A percentile compares a stretch with the other conserved stretches of the same genome.
phyloP scores from a whole-genome alignment of 2,329 filamentous ascomycete species.

The Aspergillus unguis region DNA sequence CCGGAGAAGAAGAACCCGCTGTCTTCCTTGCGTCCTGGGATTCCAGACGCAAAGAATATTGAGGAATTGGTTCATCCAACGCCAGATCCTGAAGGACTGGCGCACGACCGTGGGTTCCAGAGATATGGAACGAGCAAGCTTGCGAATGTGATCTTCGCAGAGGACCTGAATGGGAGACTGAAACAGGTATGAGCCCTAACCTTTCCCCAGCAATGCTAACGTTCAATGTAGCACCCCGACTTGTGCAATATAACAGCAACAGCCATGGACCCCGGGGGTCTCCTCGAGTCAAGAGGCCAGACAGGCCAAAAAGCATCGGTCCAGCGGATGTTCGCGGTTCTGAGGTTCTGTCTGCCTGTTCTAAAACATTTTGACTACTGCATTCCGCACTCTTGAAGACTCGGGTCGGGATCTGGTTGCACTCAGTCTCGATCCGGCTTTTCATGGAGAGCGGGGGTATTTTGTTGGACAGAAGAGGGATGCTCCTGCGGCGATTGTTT shows the following conservation, averaged over 20 bases:
- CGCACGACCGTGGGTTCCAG: slow-evolving; percentile 41
- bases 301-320: slow-evolving; percentile 13
- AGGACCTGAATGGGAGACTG: slow-evolving; percentile 39
- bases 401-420: slow-evolving; percentile 18
- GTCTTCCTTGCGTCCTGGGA: slow-evolving; percentile 34
- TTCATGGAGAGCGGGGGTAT: slow-evolving; percentile 17
- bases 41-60: slow-evolving; percentile 33
- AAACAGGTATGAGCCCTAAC: slow-evolving; percentile 22
- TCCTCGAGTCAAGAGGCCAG: slow-evolving; percentile 19
- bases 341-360: slow-evolving; percentile 19
- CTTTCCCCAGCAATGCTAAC: not conserved
- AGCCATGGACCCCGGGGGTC: slow-evolving; percentile 35
- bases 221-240: slow-evolving; percentile 20
- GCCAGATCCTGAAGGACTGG: slow-evolving; percentile 28
- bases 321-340: slow-evolving; percentile 5
- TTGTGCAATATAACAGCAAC: slow-evolving; percentile 27
- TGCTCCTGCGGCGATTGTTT: not conserved
- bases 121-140: slow-evolving; percentile 46
- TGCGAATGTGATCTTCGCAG: slow-evolving; percentile 40
- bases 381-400: slow-evolving; percentile 17
- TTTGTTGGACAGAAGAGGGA: slow-evolving; percentile 10
- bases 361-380: slow-evolving; percentile 15
- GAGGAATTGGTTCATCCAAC: slow-evolving; percentile 37
- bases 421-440: slow-evolving; percentile 15
- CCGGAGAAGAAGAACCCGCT: slow-evolving; percentile 38